Evolutionary conservation across 768 basidiomycete genomes (phyloP).

Genomic region (Phlebiopsis gigantea): DNA sequence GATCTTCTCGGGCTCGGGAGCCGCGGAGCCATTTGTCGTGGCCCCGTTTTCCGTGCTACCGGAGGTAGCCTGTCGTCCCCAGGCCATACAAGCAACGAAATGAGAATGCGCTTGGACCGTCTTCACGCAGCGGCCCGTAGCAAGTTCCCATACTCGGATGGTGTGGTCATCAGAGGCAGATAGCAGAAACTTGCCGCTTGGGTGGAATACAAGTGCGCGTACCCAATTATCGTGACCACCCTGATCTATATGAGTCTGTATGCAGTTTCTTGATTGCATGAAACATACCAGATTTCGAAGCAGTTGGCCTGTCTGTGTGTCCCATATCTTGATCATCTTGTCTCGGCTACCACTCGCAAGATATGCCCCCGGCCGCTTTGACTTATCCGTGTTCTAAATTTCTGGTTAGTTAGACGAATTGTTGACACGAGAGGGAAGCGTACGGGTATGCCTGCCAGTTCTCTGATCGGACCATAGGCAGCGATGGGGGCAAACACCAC

Average conservation of each 20-base stretch:
- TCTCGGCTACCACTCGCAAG: slow-evolving; percentile 84
- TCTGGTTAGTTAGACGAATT: not conserved
- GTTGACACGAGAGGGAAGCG: slow-evolving; percentile 20
- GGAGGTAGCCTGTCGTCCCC: slow-evolving; percentile 59
- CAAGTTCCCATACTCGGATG: slow-evolving; percentile 85
- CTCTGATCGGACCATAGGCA: slow-evolving; percentile 73
- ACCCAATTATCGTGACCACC: slow-evolving; percentile 90
- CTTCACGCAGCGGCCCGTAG: slow-evolving; percentile 80
- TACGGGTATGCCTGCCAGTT: slow-evolving; percentile 69
- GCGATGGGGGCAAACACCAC: slow-evolving; percentile 74
- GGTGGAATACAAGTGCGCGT: slow-evolving; percentile 83
- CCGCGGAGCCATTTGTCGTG: slow-evolving; percentile 29
- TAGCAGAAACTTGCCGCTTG: slow-evolving; percentile 83
- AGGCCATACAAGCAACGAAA: slow-evolving; percentile 76
- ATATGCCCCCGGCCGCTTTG: slow-evolving; percentile 50
- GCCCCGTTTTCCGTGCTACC: slow-evolving; percentile 28
- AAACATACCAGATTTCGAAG: slow-evolving; percentile 63
- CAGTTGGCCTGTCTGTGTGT: slow-evolving; percentile 75
- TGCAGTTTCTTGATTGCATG: not conserved
- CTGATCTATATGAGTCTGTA: slow-evolving; percentile 26
- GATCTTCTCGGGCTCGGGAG: slow-evolving; percentile 44
- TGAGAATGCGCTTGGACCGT: slow-evolving; percentile 84
- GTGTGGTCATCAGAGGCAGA: slow-evolving; percentile 92
- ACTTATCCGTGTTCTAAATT: slow-evolving; percentile 43
- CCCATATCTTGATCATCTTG: slow-evolving; percentile 92